Evolutionary conservation across 2,329 filamentous ascomycete species (phyloP), one percentile per base, ranked within the genome.

Genomic region (Xylariomycetidae sp.): DNA sequence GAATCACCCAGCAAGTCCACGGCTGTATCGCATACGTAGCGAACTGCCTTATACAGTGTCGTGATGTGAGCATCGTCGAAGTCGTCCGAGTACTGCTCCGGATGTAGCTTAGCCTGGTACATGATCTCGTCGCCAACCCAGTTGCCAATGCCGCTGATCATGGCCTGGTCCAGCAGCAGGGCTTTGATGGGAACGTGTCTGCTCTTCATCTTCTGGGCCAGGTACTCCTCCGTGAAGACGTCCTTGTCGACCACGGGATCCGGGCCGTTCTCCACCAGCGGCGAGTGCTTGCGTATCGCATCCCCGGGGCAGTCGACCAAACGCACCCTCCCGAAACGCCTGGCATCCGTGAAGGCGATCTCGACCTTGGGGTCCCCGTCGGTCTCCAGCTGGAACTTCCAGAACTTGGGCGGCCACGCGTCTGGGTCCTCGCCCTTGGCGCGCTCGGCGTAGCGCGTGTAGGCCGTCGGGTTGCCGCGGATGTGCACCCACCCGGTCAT

Each of bases 91-190:
- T 93, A 93, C 56, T 95, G 87, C 57, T 95, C 90, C 0, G 92
- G 92, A 47, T 98, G 90, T 12, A 96, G 72, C 31, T 74, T 79
- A 5, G 92, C 84, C 47, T 96, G 82, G 52, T 89, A 98, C 32
- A 98, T 67, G 6, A 95, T 81, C 58, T 98, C 92, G 54, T 98
- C 92, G 1, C 82, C 88, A 34, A 98, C 90, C 90, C 90, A 98
- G 54, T 96, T 96, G 0, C 92, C 92, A 42, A 98, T 85, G 6
- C 92, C 92, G 50, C 85, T 92, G 40, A 96, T 84, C 55, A 84
- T 84, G 13, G 78, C 72, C 59, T 98, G 92, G 54, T 96, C 86
- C 4, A 96, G 70, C 10, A 98, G 65, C 14, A 95, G 68, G 0
- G 88, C 85, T 57, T 96, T 96, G 44, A 96, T 74, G 0, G 90